Evolutionary conservation across 768 basidiomycete genomes (phyloP).

Genomic region (Psilocybe subaeruginosa): DNA sequence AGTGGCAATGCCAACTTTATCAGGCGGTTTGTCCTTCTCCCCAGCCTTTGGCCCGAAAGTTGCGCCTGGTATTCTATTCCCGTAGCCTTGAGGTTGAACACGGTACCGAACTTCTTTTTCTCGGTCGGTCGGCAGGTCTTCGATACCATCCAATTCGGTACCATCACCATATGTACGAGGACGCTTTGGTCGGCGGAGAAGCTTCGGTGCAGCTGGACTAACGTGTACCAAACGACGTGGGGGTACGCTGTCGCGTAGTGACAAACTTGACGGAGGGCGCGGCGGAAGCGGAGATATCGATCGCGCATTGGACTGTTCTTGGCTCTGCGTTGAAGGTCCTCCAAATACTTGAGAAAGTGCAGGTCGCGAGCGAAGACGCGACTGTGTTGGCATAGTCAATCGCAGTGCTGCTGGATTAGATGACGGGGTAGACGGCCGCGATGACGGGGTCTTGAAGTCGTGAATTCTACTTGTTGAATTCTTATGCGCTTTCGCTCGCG

Average conservation of each 20-base stretch:
- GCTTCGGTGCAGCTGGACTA: constrained; percentile 54
- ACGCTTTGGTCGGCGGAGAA: constrained; percentile 79
- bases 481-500: constrained; percentile 73
- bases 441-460: constrained; percentile 75
- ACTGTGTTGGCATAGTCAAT: constrained; percentile 86
- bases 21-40: constrained; percentile 34
- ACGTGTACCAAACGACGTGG: constrained; percentile 29
- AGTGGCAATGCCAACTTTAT: constrained; percentile 57
- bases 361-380: constrained; percentile 73
- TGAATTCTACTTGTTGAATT: constrained; percentile 66
- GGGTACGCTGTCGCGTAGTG: constrained; percentile 34
- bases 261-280: constrained; percentile 61
- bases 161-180: constrained; percentile 81
- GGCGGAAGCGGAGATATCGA: constrained; percentile 62
- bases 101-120: constrained; percentile 79
- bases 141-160: constrained; percentile 86
- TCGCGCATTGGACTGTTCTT: constrained; percentile 42
- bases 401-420: constrained; percentile 77
- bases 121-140: constrained; percentile 85
- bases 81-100: constrained; percentile 72
- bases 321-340: constrained; percentile 34
- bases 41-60: constrained; percentile 41
- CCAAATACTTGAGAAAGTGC: constrained; percentile 79
- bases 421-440: constrained; percentile 80
- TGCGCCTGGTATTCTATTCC: constrained; percentile 63